Evolutionary conservation across 1,139 yeast species (phyloP), one percentile per base, ranked within the genome.

Genomic region (Diutina scorzettiae): DNA sequence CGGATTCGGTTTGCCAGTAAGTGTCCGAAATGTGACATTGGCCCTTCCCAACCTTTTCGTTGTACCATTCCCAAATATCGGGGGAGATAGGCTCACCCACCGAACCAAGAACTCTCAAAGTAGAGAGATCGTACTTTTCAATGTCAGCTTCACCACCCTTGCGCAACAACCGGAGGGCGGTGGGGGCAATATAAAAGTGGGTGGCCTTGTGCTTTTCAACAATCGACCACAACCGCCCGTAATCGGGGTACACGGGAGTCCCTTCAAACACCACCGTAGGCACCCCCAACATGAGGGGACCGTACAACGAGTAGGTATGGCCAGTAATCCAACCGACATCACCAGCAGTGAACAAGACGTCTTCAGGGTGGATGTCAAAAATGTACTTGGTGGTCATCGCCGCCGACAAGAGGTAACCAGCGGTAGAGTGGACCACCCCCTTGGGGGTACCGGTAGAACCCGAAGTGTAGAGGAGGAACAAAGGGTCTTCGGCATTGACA

Each of bases 321-420:
- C 98, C 98, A 34, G 98, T 91, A 59, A 91, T 91, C 98, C 98
- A 91, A 61, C 98, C 98, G 43, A 91, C 95, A 63, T 91, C 98
- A 61, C 97, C 97, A 43, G 97, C 96, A 43, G 97, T 89, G 72
- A 91, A 91, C 48, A 91, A 70, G 43, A 83, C 74, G 62, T 91
- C 98, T 54, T 83, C 82, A 43, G 80, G 76, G 60, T 86, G 95
- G 45, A 91, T 73, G 62, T 93, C 98, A 59, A 91, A 91, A 45
- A 89, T 84, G 63, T 89, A 91, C 63, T 81, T 84, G 46, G 96
- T 85, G 45, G 97, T 86, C 65, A 89, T 67, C 43, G 95, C 94
- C 40, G 97, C 96, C 50, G 96, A 96, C 51, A 91, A 71, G 52
- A 91, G 73, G 69, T 81, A 91, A 49, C 97, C 97, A 56, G 83